Evolutionary conservation across 2,329 filamentous ascomycete species (phyloP).

Genomic region (Colletotrichum tofieldiae): DNA sequence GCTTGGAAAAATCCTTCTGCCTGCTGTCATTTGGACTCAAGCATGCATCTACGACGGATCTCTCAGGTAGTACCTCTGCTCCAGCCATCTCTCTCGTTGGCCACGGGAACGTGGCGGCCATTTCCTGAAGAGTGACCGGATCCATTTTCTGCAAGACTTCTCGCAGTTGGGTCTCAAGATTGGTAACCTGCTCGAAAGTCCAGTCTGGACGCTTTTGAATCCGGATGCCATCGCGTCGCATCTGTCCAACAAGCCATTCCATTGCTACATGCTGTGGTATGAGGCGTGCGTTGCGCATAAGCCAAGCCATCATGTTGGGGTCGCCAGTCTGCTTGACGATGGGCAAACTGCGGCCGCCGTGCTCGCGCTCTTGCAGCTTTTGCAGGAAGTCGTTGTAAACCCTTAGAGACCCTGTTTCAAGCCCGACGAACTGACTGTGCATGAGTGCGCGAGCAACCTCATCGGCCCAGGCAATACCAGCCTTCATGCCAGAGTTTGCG

Average conservation of each 20-base stretch:
- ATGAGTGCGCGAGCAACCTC: slow-evolving; percentile 53
- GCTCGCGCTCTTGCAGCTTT: slow-evolving; percentile 53
- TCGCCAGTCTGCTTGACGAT: slow-evolving; percentile 54
- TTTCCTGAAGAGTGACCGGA: slow-evolving; percentile 50
- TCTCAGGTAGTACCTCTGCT: slow-evolving; percentile 53
- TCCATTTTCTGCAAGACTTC: slow-evolving; percentile 51
- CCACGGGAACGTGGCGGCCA: slow-evolving; percentile 56
- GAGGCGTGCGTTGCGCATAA: slow-evolving; percentile 50
- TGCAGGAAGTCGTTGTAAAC: slow-evolving; percentile 54
- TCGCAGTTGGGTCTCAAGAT: slow-evolving; percentile 51
- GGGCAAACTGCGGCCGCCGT: slow-evolving; percentile 54
- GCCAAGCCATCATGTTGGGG: slow-evolving; percentile 53
- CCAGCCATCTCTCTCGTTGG: slow-evolving; percentile 54
- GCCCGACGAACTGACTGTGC: slow-evolving; percentile 50
- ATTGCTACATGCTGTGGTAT: slow-evolving; percentile 52
- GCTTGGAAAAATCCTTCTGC: slow-evolving; percentile 50
- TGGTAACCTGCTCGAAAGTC: slow-evolving; percentile 49
- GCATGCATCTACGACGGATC: slow-evolving; percentile 43
- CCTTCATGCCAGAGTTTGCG: slow-evolving; percentile 55
- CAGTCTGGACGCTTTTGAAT: slow-evolving; percentile 51
- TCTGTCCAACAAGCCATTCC: slow-evolving; percentile 54
- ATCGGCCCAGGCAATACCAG: slow-evolving; percentile 53
- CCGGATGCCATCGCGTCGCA: slow-evolving; percentile 51
- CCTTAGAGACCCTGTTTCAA: slow-evolving; percentile 49
- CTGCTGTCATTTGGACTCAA: slow-evolving; percentile 51